phyloP scores from a whole-genome alignment of 257 asterid species.

The Gentiana macrophylla region DNA sequence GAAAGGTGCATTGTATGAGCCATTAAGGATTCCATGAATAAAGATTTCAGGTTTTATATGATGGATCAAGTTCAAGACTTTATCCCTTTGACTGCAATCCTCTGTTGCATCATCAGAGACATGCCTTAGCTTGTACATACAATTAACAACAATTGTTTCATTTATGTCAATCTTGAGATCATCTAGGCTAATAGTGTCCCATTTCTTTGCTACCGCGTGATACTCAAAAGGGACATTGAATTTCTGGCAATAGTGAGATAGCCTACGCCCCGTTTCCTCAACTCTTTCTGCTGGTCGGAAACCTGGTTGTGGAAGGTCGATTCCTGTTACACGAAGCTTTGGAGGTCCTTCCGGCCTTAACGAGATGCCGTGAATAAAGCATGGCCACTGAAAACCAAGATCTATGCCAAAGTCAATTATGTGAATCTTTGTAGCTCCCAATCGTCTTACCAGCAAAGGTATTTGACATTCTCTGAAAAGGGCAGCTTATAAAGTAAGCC shows the following conservation, averaged over 20 bases:
- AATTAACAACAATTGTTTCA: conserved; percentile 18
- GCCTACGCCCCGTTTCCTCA: conserved; percentile 19
- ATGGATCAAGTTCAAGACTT: conserved; percentile 21
- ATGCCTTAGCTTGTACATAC: conserved; percentile 25
- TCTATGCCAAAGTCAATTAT: conserved; percentile 30
- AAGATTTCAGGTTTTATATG: conserved; percentile 22
- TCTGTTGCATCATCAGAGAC: conserved; percentile 18
- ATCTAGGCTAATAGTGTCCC: conserved; percentile 20
- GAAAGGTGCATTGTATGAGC: conserved; percentile 20
- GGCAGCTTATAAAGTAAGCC: conserved; percentile 17
- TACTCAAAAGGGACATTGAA: conserved; percentile 28
- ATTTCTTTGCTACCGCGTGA: conserved; percentile 20
- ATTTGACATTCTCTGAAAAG: conserved; percentile 27
- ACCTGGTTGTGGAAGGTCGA: conserved; percentile 30
- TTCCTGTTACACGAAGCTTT: conserved; percentile 22
- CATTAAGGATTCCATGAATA: conserved; percentile 26
- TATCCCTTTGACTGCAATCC: conserved; percentile 17
- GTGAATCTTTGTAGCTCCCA: conserved; percentile 14
- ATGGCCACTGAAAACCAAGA: conserved; percentile 39
- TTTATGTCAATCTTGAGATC: conserved; percentile 20
- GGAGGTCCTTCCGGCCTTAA: conserved; percentile 29
- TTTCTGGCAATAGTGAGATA: conserved; percentile 19
- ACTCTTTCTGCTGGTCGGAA: conserved; percentile 20
- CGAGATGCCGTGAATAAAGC: conserved; percentile 27
- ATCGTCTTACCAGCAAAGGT: conserved; percentile 25